Evolutionary conservation across 345 rosid genomes (phyloP).

Genomic region (Salix purpurea): DNA sequence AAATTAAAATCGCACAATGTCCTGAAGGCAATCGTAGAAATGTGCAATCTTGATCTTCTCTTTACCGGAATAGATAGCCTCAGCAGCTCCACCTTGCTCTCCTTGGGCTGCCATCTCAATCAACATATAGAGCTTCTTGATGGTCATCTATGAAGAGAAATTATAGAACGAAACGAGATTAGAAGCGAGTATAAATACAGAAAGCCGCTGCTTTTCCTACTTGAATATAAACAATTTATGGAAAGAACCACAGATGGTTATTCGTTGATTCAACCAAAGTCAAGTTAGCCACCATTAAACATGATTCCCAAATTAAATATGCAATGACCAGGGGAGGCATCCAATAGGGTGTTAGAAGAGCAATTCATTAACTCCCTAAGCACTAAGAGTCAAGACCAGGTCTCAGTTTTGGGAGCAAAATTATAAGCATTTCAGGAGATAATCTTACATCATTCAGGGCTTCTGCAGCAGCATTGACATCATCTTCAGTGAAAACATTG

Average conservation of each 20-base stretch:
- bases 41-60: conserved; percentile 66
- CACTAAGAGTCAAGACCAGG: background rate
- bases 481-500: conserved; percentile 68
- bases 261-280: background rate
- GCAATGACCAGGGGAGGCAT: background rate
- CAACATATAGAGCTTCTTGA: conserved; percentile 83
- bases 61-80: conserved; percentile 62
- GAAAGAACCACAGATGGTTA: background rate
- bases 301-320: background rate
- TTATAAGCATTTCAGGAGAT: background rate
- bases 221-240: background rate
- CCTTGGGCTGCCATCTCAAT: conserved; percentile 98
- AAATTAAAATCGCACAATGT: conserved; percentile 51
- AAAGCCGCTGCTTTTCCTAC: background rate
- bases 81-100: conserved; percentile 68
- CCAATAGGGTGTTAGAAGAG: background rate
- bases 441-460: conserved; percentile 78
- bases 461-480: conserved; percentile 64
- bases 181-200: background rate
- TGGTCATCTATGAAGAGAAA: conserved; percentile 38
- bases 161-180: conserved; percentile 9
- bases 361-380: background rate
- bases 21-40: conserved; percentile 80
- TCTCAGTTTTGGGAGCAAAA: background rate
- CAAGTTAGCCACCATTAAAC: background rate